phyloP scores from a whole-genome alignment of 2,329 filamentous ascomycete species.

The Talaromyces sp. region DNA sequence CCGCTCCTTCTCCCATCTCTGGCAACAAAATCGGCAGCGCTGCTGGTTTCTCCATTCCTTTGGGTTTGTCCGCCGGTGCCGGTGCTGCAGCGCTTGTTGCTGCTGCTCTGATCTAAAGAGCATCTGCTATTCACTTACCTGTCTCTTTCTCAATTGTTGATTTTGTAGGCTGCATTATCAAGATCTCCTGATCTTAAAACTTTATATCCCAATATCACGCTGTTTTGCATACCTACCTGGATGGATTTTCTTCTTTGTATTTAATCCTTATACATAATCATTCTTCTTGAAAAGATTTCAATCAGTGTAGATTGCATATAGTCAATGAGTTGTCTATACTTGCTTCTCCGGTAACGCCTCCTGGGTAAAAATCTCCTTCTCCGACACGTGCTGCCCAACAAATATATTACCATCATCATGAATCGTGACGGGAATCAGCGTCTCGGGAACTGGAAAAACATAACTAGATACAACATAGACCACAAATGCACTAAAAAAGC shows the following conservation, averaged over 20 bases:
- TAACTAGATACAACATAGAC: constrained; percentile 26
- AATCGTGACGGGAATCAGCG: not conserved
- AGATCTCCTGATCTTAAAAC: not conserved
- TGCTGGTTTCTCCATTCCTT: constrained; percentile 4
- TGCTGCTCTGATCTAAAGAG: constrained; percentile 7
- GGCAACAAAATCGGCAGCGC: not conserved
- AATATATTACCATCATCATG: constrained; percentile 2
- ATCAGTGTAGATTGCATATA: not conserved
- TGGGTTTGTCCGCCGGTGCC: not conserved
- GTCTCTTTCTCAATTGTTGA: not conserved
- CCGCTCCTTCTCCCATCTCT: not conserved
- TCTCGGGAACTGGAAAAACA: constrained; percentile 9
- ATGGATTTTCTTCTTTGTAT: not conserved
- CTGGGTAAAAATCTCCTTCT: not conserved
- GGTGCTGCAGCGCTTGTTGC: constrained; percentile 9
- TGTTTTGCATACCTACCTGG: not conserved
- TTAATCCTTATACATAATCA: not conserved
- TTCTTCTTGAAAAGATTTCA: not conserved
- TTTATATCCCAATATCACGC: not conserved
- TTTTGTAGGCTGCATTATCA: not conserved
- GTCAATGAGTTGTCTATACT: not conserved
- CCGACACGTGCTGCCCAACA: not conserved
- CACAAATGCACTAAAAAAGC: constrained; percentile 25
- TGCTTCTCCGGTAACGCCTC: constrained; percentile 2
- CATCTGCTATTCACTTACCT: not conserved